Evolutionary conservation across 1,284 basidiomycete species (phyloP).

Genomic region (Puccinia triticina): DNA sequence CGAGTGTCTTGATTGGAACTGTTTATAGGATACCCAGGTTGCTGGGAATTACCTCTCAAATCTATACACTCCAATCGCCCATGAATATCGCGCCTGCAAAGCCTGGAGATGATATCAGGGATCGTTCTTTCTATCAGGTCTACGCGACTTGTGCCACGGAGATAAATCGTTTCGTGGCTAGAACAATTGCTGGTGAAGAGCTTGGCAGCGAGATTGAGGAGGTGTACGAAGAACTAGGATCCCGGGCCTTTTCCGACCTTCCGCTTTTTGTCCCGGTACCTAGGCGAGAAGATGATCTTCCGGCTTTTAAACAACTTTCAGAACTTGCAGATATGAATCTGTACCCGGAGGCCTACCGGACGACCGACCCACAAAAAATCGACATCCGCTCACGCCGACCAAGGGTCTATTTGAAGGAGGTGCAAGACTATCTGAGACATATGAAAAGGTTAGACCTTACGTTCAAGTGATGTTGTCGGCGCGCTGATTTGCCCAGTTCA

Average conservation of each 20-base stretch:
- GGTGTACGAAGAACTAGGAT: not conserved
- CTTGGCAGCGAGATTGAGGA: conserved; percentile 1
- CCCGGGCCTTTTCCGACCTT: not conserved
- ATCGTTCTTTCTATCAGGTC: not conserved
- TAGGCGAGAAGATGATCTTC: not conserved
- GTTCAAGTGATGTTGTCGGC: not conserved
- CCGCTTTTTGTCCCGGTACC: conserved; percentile 20
- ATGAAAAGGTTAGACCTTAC: not conserved
- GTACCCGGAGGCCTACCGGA: conserved; percentile 2
- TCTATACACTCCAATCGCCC: not conserved
- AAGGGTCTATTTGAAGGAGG: conserved; percentile 20
- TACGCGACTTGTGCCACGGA: conserved; percentile 18
- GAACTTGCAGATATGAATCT: conserved; percentile 5
- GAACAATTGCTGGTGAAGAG: conserved; percentile 5
- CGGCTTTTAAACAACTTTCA: conserved; percentile 10
- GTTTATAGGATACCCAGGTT: conserved; percentile 1
- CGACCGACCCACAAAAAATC: not conserved
- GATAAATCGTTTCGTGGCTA: not conserved
- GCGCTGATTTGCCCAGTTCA: not conserved
- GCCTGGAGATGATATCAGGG: not conserved
- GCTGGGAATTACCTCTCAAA: not conserved
- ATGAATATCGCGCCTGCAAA: not conserved
- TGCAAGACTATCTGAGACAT: not conserved
- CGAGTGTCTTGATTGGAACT: not conserved
- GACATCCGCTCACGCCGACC: not conserved